phyloP scores from a whole-genome alignment of 163 green algal genomes.

The Picocystis sp. region DNA sequence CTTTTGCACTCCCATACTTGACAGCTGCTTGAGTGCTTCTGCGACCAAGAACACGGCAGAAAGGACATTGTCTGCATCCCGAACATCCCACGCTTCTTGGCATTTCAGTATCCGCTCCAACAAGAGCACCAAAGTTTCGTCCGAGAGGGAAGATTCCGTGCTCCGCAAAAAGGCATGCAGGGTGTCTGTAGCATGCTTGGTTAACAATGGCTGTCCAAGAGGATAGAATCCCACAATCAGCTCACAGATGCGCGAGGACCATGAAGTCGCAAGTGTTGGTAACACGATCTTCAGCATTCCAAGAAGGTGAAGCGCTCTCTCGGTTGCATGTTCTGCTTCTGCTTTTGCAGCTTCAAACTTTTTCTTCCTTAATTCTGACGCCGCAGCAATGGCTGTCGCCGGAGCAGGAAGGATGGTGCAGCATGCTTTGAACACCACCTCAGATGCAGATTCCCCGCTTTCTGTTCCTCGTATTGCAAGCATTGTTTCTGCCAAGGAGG shows the following conservation, averaged over 20 bases:
- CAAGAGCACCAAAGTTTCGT: conserved; percentile 27
- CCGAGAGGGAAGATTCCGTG: conserved; percentile 12
- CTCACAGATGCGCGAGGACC: background rate
- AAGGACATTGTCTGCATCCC: conserved; percentile 29
- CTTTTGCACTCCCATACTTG: conserved; percentile 20
- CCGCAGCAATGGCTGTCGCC: too few species aligned
- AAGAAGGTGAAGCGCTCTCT: too few species aligned
- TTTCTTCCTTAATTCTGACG: too few species aligned
- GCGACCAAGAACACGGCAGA: background rate
- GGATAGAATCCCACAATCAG: conserved; percentile 4
- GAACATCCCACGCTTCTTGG: conserved; percentile 24
- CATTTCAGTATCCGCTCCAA: conserved; percentile 24
- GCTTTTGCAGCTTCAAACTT: too few species aligned
- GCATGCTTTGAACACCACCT: too few species aligned
- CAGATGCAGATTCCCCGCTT: too few species aligned
- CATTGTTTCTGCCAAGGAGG: too few species aligned
- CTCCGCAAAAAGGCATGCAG: conserved; percentile 27
- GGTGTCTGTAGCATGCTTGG: conserved; percentile 37
- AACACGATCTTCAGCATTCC: too few species aligned
- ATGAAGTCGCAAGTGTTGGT: too few species aligned
- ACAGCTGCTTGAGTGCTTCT: conserved; percentile 9
- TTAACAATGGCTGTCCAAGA: conserved; percentile 60
- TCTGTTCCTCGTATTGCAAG: too few species aligned
- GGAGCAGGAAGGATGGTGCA: too few species aligned
- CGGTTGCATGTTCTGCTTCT: too few species aligned